Evolutionary conservation across 2,329 filamentous ascomycete genomes (phyloP).

Genomic region (Aspergillus sp.): DNA sequence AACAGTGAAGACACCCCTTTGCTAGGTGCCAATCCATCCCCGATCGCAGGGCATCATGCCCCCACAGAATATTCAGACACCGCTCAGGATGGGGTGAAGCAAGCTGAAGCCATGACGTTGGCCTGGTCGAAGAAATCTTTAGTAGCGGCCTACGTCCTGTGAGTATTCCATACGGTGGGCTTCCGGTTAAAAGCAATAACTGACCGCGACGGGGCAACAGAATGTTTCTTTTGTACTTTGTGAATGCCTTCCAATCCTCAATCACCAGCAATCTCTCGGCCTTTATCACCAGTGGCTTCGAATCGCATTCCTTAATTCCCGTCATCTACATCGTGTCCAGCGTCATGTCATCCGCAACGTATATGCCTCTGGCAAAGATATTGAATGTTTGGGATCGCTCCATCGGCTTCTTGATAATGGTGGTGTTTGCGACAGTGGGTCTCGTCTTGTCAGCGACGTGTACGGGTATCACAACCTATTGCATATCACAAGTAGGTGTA

Average conservation of each 20-base stretch:
- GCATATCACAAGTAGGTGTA: slow-evolving; percentile 51
- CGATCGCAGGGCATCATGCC: slow-evolving; percentile 4
- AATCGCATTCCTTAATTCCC: slow-evolving; percentile 55
- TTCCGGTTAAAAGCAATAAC: neutral
- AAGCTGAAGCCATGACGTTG: slow-evolving; percentile 47
- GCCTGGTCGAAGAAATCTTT: slow-evolving; percentile 45
- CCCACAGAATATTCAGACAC: neutral
- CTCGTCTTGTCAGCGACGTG: slow-evolving; percentile 64
- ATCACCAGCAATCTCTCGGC: slow-evolving; percentile 45
- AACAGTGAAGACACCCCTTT: neutral
- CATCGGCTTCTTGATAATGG: slow-evolving; percentile 55
- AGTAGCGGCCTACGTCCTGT: slow-evolving; percentile 41
- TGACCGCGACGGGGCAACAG: slow-evolving; percentile 21
- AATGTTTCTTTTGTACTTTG: slow-evolving; percentile 46
- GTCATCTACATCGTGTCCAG: slow-evolving; percentile 57
- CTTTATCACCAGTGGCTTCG: slow-evolving; percentile 54
- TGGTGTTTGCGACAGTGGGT: slow-evolving; percentile 47
- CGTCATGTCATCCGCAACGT: slow-evolving; percentile 57
- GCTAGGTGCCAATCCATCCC: neutral
- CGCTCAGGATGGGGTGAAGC: slow-evolving; percentile 40
- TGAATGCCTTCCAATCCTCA: slow-evolving; percentile 43
- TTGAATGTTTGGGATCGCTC: slow-evolving; percentile 64
- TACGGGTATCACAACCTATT: slow-evolving; percentile 61
- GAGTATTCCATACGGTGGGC: slow-evolving; percentile 15
- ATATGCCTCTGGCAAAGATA: slow-evolving; percentile 62